phyloP scores from a whole-genome alignment of 164 flowering plant species.

The Magnolia sinica region DNA sequence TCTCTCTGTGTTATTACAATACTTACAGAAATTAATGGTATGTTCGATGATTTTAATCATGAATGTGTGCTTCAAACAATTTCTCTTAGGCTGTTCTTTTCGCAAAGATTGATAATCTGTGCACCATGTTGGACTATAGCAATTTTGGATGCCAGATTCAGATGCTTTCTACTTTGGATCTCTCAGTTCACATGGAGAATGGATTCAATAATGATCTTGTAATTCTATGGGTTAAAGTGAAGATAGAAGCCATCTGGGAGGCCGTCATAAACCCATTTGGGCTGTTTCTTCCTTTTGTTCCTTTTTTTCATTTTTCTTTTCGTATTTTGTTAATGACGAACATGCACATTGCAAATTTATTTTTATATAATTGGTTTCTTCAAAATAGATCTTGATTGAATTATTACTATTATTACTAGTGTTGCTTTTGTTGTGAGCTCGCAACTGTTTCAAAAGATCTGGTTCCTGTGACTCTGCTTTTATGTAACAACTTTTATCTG shows the following conservation, averaged over 20 bases:
- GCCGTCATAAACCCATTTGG: background rate
- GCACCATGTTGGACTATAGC: background rate
- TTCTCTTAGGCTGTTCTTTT: too few species aligned
- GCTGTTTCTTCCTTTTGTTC: background rate
- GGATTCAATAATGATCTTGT: background rate
- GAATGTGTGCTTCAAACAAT: too few species aligned
- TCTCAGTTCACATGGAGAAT: background rate
- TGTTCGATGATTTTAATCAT: too few species aligned
- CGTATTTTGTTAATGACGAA: background rate
- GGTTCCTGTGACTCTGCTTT: background rate
- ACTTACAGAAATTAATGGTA: too few species aligned
- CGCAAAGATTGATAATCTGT: background rate
- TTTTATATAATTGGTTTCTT: too few species aligned
- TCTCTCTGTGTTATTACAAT: too few species aligned
- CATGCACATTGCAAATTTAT: background rate
- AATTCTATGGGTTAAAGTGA: background rate
- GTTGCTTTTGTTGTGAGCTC: background rate
- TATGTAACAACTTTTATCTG: background rate
- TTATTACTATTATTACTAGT: background rate
- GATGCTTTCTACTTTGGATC: background rate
- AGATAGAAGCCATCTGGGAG: background rate
- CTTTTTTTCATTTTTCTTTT: background rate
- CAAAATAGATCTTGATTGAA: background rate
- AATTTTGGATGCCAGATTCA: background rate
- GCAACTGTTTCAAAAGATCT: background rate